Base-by-base conservation (phyloP, 1,284 basidiomycete genomes). In the Coniferiporia weirii region DNA sequence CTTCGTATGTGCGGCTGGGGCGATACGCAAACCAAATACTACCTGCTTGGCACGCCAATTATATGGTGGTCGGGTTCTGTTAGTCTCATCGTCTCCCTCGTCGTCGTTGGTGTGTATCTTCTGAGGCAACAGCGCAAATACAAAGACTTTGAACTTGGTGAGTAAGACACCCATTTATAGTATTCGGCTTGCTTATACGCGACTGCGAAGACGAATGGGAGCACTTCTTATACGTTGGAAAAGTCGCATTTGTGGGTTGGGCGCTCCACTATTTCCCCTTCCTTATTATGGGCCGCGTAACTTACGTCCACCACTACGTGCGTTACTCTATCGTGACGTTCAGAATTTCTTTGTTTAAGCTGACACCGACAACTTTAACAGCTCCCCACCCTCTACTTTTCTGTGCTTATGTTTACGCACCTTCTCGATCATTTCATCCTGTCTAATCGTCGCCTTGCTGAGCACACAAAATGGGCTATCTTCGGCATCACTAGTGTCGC, bases 1-100 rank as follows among this genome's bases (percentile, higher is more conserved):
- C 76, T 95, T 71, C 82, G 97, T 32, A 99, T 99, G 96, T 98
- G 96, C 67, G 94, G 94, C 2, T 99, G 96, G 97, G 89, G 87
- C 2, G 91, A 95, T 67, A 69, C 73, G 9, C 90, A 93, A 70
- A 80, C 85, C 68, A 98, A 99, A 75, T 98, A 93, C 71, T 98
- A 98, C 72, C 79, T 99, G 22, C 76, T 98, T 62, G 96, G 95
- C 7, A 96, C 92, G 35, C 95, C 95, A 0, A 69, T 98, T 60
- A 85, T 97, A 57, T 98, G 95, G 90, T 98, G 94, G 94, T 84
- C 84, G 45, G 81, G 89, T 12, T 80, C 86, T 0, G 60, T 82
- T 46, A 91, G 89, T 64, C 72, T 98, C 65, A 66, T 84, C n/a
- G 68, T 83, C 1, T 82, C 79, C 0, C 61, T 85, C 1, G 51